Conservation (phyloP, 2,329 filamentous ascomycete species). For the Calonectria leucothoes region DNA sequence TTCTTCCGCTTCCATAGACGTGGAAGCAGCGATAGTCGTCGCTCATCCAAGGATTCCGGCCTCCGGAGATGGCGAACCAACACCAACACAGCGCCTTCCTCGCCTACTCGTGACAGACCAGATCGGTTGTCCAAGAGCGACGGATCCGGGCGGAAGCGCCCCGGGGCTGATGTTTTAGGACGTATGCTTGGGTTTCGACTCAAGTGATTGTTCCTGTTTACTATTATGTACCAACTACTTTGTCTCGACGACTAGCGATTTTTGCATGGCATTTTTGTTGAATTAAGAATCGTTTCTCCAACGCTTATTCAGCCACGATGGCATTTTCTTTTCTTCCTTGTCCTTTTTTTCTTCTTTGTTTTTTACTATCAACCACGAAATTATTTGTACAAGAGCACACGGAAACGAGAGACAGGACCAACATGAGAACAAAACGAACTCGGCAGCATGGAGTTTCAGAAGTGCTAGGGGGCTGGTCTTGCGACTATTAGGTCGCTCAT, state of each 20-base stretch:
- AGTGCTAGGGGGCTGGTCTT: not conserved
- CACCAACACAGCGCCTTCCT: conserved; percentile 38
- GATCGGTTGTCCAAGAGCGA: conserved; percentile 18
- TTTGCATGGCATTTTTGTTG: conserved; percentile 3
- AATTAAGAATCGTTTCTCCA: not conserved
- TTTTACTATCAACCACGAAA: conserved; percentile 34
- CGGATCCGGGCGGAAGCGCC: conserved; percentile 39
- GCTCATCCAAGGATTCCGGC: conserved; percentile 12
- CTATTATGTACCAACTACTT: conserved; percentile 12
- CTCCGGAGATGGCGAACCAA: conserved; percentile 19
- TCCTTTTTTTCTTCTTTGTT: conserved; percentile 13
- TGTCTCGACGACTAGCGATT: conserved; percentile 20
- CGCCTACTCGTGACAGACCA: conserved; percentile 24
- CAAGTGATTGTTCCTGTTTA: conserved; percentile 27
- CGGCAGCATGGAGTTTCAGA: conserved; percentile 16
- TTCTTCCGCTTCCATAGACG: conserved; percentile 59
- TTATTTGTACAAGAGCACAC: conserved; percentile 17
- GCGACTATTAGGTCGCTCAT: not conserved
- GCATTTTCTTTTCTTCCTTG: not conserved
- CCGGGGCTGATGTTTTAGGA: conserved; percentile 49
- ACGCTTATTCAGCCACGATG: conserved; percentile 3
- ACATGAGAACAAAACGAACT: conserved; percentile 2
- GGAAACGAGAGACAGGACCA: conserved; percentile 5
- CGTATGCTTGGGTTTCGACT: conserved; percentile 51
- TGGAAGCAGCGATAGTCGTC: conserved; percentile 46